Evolutionary conservation across 2,329 filamentous ascomycete species (phyloP), one percentile per base, ranked within the genome.

Genomic region (Pseudogymnoascus sp.): DNA sequence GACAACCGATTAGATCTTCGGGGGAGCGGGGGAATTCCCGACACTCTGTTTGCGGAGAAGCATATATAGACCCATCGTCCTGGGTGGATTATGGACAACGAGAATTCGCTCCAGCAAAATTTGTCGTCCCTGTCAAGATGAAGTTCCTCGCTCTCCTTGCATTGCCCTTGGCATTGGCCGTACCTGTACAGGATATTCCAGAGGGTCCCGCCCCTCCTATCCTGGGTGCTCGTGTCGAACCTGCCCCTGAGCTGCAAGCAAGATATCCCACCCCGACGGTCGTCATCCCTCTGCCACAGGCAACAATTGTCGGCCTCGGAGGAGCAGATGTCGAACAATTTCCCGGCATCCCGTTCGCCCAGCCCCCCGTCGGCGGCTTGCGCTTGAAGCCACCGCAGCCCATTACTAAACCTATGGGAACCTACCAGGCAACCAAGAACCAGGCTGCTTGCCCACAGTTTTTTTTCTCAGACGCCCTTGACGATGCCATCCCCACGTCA

Each of bases 271-370:
- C 65, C 39, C 66, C 66, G 35, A 67, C 65, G 7, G 64, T 67
- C 7, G 28, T 62, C 4, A 65, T 67, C 12, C 38, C 66, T 3
- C 63, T 28, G 28, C 66, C 66, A 16, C 35, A 61, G 20, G 67
- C 67, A 6, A 69, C 67, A 16, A 64, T 68, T 8, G 58, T 68
- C 9, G 67, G 67, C 14, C 59, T 59, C 6, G 60, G 61, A 12
- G 60, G 57, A 8, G 37, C 54, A 6, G 30, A 39, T 16, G 78
- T 90, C 18, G 89, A 93, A 62, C 82, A 78, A 25, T 92, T 90
- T 75, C 84, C 81, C 61, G 88, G 86, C 20, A 90, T 94, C 61
- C 89, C 89, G 2, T 94, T 85, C 68, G 88, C 89, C 2, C 77
- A 89, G 64, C 80, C 88, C 1, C 89, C 89, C 0, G 78, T 81